Base-by-base conservation (phyloP, 805 yeast genomes). In the Kazachstania kunashirensis region DNA sequence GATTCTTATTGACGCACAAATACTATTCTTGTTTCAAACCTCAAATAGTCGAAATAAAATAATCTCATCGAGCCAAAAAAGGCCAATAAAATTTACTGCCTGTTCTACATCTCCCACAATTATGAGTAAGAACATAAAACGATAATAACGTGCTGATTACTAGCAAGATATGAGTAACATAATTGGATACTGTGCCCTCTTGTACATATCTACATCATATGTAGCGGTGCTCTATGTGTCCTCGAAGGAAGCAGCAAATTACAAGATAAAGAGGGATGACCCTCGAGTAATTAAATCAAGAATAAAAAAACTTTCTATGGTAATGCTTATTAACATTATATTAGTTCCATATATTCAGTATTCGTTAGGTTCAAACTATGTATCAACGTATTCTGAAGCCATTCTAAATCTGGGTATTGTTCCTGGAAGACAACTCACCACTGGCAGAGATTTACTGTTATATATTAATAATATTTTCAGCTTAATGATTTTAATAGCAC, bases 181-280 rank as follows among this genome's bases (percentile, higher is more conserved):
- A 29, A 33, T 12, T 34, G 26, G 25, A 17, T 32, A 33, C 29
- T n/a, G 21, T 10, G 17, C 48, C 14, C 36, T 43, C 6, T 37
- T 50, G 2, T 56, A 53, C 35, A 41, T 53, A 2, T 50, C 61
- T 0, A 30, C 29, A 11, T 54, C 60, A 4, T 57, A 57, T 38
- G 58, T 55, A 4, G 40, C 40, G 4, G 53, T 48, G 8, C 25
- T 57, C 12, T 52, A 57, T 29, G 18, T 48, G 2, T 37, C 55
- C 3, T 38, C 49, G 1, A 43, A 38, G 5, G 44, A 38, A 16
- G 38, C 45, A 10, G 42, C 43, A 4, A 43, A 50, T 17, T 50
- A 43, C 35, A 48, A 43, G 29, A 42, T 44, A 10, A 50, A 52
- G 10, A 42, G 62, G 37, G 60, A 57, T 44, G 57, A 57, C 36